phyloP scores from a whole-genome alignment of 352 stramenopile species.

The Globisporangium apiculatum region DNA sequence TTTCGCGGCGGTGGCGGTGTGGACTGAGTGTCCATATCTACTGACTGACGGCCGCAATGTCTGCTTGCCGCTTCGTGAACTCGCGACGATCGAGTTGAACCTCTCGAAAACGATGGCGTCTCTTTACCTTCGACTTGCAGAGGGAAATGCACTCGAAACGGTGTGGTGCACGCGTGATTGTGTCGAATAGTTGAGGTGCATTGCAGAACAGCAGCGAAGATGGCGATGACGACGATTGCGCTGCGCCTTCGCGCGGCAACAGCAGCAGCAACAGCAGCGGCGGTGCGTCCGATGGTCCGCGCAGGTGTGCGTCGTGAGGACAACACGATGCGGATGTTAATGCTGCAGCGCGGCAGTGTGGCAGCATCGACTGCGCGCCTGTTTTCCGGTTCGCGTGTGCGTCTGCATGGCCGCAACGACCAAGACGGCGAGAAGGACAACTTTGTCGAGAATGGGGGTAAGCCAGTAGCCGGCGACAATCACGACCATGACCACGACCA shows the following conservation, averaged over 20 bases:
- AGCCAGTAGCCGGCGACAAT: constrained; percentile 10
- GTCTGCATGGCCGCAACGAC: constrained; percentile 20
- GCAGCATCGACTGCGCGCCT: constrained; percentile 7
- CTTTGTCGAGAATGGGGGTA: background rate
- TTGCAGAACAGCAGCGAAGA: constrained; percentile 4
- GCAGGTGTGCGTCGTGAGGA: background rate
- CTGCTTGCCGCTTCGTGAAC: background rate
- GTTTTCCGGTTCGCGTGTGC: constrained; percentile 22
- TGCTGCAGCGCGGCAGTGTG: background rate
- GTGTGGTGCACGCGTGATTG: background rate
- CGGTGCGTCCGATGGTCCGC: background rate
- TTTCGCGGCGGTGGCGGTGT: background rate
- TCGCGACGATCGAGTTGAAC: background rate
- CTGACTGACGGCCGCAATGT: no score
- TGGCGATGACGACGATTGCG: constrained; percentile 1
- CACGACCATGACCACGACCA: constrained; percentile 17
- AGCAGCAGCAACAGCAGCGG: background rate
- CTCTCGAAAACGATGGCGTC: constrained; percentile 4
- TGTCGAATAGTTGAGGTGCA: no score
- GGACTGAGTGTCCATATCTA: background rate
- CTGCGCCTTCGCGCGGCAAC: background rate
- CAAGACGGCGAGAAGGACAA: constrained; percentile 15
- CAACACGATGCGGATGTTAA: no score
- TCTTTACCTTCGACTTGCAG: background rate
- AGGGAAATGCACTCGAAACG: no score